Evolutionary conservation across 345 rosid species (phyloP), one percentile per base, ranked within the genome.

Genomic region (Brassica carinata): DNA sequence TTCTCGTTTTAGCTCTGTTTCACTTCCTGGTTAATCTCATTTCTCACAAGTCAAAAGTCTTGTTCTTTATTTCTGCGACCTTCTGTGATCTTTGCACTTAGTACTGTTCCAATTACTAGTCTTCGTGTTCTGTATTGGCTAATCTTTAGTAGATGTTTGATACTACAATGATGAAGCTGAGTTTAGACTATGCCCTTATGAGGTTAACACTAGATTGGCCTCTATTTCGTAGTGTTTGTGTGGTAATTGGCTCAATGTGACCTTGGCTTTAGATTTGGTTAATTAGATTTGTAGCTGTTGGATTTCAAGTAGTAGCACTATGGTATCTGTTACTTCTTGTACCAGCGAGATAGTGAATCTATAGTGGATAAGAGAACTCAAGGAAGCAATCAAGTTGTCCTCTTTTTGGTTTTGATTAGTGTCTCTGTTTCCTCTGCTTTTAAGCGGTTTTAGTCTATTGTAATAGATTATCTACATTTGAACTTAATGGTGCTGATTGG

Each of bases 1-100:
- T 87, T 66, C 33, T 70, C 0, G 86, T 86, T 64, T 76, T 92
- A 81, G 68, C 84, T 10, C 69, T 84, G 17, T 92, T 92, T 81
- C 96, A 90, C 85, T 83, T 64, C 71, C 71, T 92, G 90, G 97
- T 92, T 79, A 71, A 77, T 4, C 75, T 62, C 48, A 58, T 13
- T 43, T 38, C 33, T 57, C 3, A 43, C 58, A 17, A 55, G 61
- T 55, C 61, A 48, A 43, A 51, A 13, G 58, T 51, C 58, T 51
- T n/a, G 7, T 51, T 4, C 4, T 43, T 43, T 43, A 0, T 43
- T n/a, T 4, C 9, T n/a, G 68, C 2, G 5, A 73, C 67, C 63
- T 61, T 59, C 3, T 73, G 30, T 43, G 69, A 79, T 73, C 69
- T 55, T 43, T 18, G 72, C 53, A 11, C 34, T 13, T 48, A 26